Conservation (phyloP, 1,139 yeast species). For the Debaryomycetaceae sp. region DNA sequence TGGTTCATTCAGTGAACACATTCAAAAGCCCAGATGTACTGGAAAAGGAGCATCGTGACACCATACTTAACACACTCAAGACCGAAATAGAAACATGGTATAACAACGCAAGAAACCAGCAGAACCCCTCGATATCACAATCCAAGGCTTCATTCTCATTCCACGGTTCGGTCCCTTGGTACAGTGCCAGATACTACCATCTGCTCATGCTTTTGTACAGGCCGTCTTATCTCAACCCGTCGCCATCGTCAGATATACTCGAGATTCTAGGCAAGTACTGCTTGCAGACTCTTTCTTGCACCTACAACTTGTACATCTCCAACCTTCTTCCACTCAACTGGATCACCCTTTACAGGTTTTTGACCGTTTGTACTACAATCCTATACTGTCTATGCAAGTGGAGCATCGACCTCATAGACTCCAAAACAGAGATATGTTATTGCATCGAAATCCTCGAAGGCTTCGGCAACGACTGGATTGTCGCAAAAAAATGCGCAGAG, state of each 20-base stretch:
- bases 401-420: conserved; percentile 40
- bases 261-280: conserved; percentile 37
- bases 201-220: conserved; percentile 39
- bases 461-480: conserved; percentile 44
- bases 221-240: conserved; percentile 45
- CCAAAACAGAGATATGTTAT: conserved; percentile 41
- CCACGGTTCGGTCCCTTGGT: conserved; percentile 44
- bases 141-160: conserved; percentile 20
- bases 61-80: conserved; percentile 26
- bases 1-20: conserved; percentile 36
- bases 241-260: conserved; percentile 33
- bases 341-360: conserved; percentile 44
- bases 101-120: conserved; percentile 19
- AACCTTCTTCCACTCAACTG: conserved; percentile 45
- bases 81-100: conserved; percentile 41
- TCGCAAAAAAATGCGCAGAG: conserved; percentile 40
- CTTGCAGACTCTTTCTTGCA: conserved; percentile 35
- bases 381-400: conserved; percentile 44
- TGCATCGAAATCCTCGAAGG: conserved; percentile 43
- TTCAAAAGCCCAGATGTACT: background rate
- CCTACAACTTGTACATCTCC: conserved; percentile 38
- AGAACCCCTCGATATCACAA: conserved; percentile 1
- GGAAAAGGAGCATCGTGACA: conserved; percentile 19
- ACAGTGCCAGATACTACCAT: conserved; percentile 43
- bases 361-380: conserved; percentile 43